Conservation (phyloP, 2,329 filamentous ascomycete genomes). For the Magnaporthales sp. region DNA sequence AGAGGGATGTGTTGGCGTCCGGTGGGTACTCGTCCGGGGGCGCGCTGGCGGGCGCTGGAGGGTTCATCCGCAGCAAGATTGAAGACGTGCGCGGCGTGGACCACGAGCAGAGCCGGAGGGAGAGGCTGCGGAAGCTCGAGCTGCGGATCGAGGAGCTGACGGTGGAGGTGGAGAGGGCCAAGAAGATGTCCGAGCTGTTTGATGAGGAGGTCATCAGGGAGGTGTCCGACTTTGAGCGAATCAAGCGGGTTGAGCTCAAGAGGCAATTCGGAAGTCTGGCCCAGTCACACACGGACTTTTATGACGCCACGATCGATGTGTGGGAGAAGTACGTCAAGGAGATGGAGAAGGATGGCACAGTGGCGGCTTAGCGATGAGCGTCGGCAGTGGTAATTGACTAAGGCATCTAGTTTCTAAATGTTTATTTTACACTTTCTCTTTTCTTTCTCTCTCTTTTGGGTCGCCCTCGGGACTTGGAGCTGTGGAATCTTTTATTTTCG, state of each 20-base stretch:
- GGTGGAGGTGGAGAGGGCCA: constrained; percentile 78
- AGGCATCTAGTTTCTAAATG: background rate
- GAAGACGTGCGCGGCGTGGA: constrained; percentile 96
- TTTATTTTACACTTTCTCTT: background rate
- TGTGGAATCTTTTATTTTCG: background rate
- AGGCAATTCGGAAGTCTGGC: constrained; percentile 76
- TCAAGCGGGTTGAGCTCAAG: constrained; percentile 90
- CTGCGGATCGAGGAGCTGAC: constrained; percentile 88
- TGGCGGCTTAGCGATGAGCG: constrained; percentile 12
- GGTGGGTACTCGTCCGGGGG: constrained; percentile 37
- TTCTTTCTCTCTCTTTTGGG: background rate
- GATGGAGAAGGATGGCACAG: constrained; percentile 61
- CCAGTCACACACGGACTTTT: constrained; percentile 81
- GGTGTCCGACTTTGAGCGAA: constrained; percentile 88
- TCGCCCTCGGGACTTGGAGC: background rate
- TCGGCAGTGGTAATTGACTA: background rate
- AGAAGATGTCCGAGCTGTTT: constrained; percentile 82
- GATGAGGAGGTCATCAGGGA: constrained; percentile 94
- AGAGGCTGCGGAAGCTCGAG: constrained; percentile 83
- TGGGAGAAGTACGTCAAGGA: constrained; percentile 90
- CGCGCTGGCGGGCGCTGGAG: constrained; percentile 65
- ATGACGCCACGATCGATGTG: constrained; percentile 65
- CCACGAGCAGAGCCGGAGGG: constrained; percentile 82
- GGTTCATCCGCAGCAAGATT: constrained; percentile 87
- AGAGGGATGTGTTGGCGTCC: constrained; percentile 70